phyloP scores from a whole-genome alignment of 345 rosid genomes.

The Pistacia atlantica region DNA sequence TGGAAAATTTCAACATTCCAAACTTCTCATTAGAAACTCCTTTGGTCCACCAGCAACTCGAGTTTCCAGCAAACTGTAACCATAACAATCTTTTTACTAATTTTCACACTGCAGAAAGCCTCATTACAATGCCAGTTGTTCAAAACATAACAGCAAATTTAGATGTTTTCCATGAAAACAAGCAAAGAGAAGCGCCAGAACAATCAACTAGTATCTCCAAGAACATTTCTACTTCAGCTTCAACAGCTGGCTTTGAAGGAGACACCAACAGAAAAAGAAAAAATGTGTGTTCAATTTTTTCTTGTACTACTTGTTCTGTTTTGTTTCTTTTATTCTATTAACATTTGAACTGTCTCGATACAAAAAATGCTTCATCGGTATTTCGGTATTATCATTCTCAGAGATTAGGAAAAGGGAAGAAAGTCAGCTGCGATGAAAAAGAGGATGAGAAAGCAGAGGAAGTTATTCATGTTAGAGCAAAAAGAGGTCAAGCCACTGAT shows the following conservation, averaged over 20 bases:
- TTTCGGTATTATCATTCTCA: slow-evolving; percentile 16
- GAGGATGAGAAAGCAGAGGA: slow-evolving; percentile 37
- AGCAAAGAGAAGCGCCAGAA: slow-evolving; percentile 28
- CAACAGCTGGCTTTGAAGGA: slow-evolving; percentile 23
- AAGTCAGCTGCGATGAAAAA: slow-evolving; percentile 29
- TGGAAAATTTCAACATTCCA: slow-evolving; percentile 27
- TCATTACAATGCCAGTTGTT: slow-evolving; percentile 12
- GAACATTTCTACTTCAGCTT: slow-evolving; percentile 27
- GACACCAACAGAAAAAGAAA: slow-evolving; percentile 21
- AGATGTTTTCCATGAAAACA: slow-evolving; percentile 25
- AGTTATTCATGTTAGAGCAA: slow-evolving; percentile 58
- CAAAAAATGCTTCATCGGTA: neutral
- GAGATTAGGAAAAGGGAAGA: slow-evolving; percentile 42
- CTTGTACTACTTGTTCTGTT: neutral
- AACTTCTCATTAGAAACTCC: slow-evolving; percentile 30
- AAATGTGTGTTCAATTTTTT: slow-evolving; percentile 19
- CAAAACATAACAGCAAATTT: slow-evolving; percentile 7
- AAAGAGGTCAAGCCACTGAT: slow-evolving; percentile 65
- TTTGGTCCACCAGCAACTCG: slow-evolving; percentile 31
- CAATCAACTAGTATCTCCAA: slow-evolving; percentile 27
- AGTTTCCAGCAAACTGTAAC: slow-evolving; percentile 17
- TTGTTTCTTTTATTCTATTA: neutral
- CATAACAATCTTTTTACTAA: slow-evolving; percentile 3
- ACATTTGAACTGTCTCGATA: neutral
- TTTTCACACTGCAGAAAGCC: slow-evolving; percentile 15